phyloP scores from a whole-genome alignment of 805 yeast genomes.

The Metschnikowia cubensis region DNA sequence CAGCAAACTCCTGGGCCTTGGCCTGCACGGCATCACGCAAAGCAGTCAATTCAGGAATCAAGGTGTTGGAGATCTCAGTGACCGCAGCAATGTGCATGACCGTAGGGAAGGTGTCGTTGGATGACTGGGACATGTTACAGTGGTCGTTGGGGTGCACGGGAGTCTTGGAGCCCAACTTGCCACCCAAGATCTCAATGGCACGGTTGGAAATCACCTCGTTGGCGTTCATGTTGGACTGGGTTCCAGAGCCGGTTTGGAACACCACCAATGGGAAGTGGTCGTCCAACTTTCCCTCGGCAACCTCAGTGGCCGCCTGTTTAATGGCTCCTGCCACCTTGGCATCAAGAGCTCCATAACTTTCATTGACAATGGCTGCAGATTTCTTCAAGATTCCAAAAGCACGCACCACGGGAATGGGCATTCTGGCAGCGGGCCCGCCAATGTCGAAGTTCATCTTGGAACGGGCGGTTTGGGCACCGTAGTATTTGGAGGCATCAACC shows the following conservation, averaged over 20 bases:
- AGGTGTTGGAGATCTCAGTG: conserved; percentile 68
- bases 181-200: conserved; percentile 95
- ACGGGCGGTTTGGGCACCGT: conserved; percentile 98
- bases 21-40: conserved; percentile 74
- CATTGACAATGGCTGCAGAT: conserved; percentile 91
- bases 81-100: conserved; percentile 99
- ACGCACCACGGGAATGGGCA: conserved; percentile 86
- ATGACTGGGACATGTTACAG: conserved; percentile 97
- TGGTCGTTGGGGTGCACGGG: conserved; percentile 99
- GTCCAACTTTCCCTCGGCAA: conserved; percentile 81
- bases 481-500: conserved; percentile 80
- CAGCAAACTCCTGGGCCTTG: conserved; percentile 78
- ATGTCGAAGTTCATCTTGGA: conserved; percentile 91
- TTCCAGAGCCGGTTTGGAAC: conserved; percentile 98
- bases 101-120: conserved; percentile 98
- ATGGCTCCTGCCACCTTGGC: conserved; percentile 81
- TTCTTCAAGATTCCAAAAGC: conserved; percentile 94
- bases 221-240: conserved; percentile 98
- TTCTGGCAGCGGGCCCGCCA: conserved; percentile 85
- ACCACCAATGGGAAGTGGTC: conserved; percentile 98
- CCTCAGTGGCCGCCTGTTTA: conserved; percentile 93
- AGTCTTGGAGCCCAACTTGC: conserved; percentile 82
- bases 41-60: conserved; percentile 75
- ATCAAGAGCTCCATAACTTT: conserved; percentile 73
- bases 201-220: conserved; percentile 98